Base-by-base conservation (phyloP, 192 early-diverging fungal species). In the Coemansia sp. region DNA sequence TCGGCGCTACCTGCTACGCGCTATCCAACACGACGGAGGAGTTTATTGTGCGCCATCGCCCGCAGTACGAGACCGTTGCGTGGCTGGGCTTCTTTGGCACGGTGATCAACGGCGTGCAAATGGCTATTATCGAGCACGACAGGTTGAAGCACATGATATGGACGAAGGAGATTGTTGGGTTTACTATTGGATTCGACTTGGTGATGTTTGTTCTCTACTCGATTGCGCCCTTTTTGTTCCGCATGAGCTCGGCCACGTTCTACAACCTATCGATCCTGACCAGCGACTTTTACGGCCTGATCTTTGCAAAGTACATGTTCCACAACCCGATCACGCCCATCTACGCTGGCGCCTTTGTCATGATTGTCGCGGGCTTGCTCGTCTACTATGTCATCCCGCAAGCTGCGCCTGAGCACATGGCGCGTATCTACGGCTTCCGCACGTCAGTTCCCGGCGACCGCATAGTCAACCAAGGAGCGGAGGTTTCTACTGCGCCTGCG, bases 261-360 rank as follows among this genome's bases (percentile, higher is more conserved):
- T 93, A 90, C 76, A 93, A 93, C 64, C 63, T 93, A 60, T 88
- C 88, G 26, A 75, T 93, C 12, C 74, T 93, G 64, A 91, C 91
- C 7, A 88, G 87, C 64, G 90, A 93, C 72, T 91, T 93, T 62
- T 93, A 91, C 66, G 88, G 88, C 1, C 77, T 91, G 31, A 79
- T 91, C 45, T 92, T 93, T 85, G 87, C 87, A 34, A 71, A 89
- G 43, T 86, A 84, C 71, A 77, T 93, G 62, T 91, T 91, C 76
- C 69, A 85, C 33, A 76, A 87, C 62, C 75, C 39, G 52, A 87
- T 90, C 60, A 81, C 69, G 45, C 59, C 75, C 28, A 67, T 93
- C 14, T 91, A 93, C 42, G 87, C 87, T 0, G 77, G 89, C 37
- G 87, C 90, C 14, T 93, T 88, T 65, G 75, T 80, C 13, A 59